Evolutionary conservation across 2,329 filamentous ascomycete species (phyloP).

Genomic region (Ophiognomonia clavigignenti-juglandacearum): DNA sequence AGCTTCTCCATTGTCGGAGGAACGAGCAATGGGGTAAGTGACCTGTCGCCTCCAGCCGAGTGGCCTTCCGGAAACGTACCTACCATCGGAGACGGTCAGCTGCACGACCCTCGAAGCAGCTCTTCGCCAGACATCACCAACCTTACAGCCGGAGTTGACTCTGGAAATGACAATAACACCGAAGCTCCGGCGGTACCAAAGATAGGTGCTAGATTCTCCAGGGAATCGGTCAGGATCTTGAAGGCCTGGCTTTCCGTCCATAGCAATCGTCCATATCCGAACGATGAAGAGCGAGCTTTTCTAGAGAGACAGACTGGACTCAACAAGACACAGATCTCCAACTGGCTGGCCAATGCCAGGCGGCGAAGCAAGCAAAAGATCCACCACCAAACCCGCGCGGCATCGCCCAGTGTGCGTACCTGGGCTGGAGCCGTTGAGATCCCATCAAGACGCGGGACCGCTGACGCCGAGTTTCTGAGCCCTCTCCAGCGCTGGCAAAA

Average conservation of each 20-base stretch:
- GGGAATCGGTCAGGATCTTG: conserved; percentile 72
- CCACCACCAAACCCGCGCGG: conserved; percentile 55
- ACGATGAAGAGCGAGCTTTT: conserved; percentile 77
- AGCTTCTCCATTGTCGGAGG: conserved; percentile 44
- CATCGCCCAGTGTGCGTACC: conserved; percentile 63
- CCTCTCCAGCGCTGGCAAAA: conserved; percentile 55
- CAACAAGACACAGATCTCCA: conserved; percentile 78
- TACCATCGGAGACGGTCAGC: conserved; percentile 31
- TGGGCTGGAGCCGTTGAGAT: conserved; percentile 67
- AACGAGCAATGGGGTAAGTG: conserved; percentile 29
- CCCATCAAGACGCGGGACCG: conserved; percentile 54
- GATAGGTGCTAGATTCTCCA: conserved; percentile 70
- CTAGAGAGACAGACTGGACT: conserved; percentile 76
- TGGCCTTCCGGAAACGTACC: conserved; percentile 40
- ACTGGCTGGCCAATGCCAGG: conserved; percentile 88
- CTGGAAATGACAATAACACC: conserved; percentile 17
- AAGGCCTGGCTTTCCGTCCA: conserved; percentile 83
- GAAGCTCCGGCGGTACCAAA: conserved; percentile 42
- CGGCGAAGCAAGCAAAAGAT: conserved; percentile 66
- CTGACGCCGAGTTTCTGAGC: conserved; percentile 48
- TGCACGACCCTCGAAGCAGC: conserved; percentile 13
- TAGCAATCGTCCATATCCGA: conserved; percentile 79
- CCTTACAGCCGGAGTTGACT: conserved; percentile 19
- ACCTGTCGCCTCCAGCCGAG: conserved; percentile 39
- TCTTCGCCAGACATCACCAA: conserved; percentile 24